Conservation (phyloP, 2,329 filamentous ascomycete species). For the Diaporthe vexans region DNA sequence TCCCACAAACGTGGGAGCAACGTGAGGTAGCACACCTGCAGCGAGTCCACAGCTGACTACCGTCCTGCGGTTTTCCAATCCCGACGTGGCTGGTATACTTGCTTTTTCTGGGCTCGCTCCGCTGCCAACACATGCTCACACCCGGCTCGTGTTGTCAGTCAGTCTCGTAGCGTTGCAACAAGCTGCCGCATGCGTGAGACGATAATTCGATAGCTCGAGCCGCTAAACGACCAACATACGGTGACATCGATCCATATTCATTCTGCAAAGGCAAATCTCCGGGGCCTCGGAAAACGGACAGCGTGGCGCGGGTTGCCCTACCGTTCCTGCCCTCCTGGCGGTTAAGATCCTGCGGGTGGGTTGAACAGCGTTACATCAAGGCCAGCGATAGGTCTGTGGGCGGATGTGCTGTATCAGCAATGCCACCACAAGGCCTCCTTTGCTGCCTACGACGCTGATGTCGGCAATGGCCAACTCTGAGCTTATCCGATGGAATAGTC, state of each 20-base stretch:
- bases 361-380: constrained; percentile 24
- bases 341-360: constrained; percentile 32
- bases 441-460: background rate
- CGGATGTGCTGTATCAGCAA: constrained; percentile 17
- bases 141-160: constrained; percentile 32
- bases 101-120: constrained; percentile 22
- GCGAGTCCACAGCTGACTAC: constrained; percentile 31
- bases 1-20: background rate
- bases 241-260: constrained; percentile 24
- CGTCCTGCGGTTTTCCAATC: constrained; percentile 9
- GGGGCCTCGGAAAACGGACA: constrained; percentile 22
- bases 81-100: constrained; percentile 35
- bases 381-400: constrained; percentile 4
- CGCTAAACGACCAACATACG: constrained; percentile 39
- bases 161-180: constrained; percentile 33
- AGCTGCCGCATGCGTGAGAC: constrained; percentile 35
- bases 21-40: background rate
- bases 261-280: constrained; percentile 23
- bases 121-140: constrained; percentile 29
- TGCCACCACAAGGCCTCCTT: background rate
- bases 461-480: constrained; percentile 9
- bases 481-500: constrained; percentile 17
- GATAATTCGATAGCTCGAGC: constrained; percentile 37
- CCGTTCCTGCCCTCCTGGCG: constrained; percentile 34
- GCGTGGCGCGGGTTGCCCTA: constrained; percentile 33